Conservation (phyloP, 2,329 filamentous ascomycete species). For the Aureobasidium sp. region DNA sequence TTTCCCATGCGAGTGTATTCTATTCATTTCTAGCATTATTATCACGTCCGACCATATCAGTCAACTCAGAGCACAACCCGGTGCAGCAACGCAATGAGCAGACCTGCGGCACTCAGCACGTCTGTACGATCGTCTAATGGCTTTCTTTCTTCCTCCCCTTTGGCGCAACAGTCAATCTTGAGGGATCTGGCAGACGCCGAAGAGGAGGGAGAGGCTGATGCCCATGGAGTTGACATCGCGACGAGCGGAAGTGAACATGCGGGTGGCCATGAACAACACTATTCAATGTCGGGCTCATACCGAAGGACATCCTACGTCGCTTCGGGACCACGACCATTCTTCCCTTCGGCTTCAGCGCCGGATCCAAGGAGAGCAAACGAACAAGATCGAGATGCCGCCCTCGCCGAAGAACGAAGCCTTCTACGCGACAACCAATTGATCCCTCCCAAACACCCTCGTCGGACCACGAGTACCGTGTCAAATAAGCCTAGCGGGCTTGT, state of each 20-base stretch:
- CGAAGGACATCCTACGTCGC: conserved; percentile 69
- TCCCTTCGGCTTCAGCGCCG: conserved; percentile 53
- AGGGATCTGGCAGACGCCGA: conserved; percentile 22
- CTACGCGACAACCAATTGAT: conserved; percentile 53
- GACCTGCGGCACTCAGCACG: conserved; percentile 3
- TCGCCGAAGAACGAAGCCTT: conserved; percentile 50
- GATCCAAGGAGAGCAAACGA: conserved; percentile 40
- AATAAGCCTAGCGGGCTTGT: conserved; percentile 4
- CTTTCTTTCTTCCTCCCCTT: conserved; percentile 15
- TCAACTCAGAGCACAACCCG: not conserved
- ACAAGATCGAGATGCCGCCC: conserved; percentile 44
- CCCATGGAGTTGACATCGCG: not conserved
- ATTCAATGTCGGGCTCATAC: conserved; percentile 57
- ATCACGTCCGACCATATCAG: not conserved
- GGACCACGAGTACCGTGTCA: conserved; percentile 17
- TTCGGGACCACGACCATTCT: conserved; percentile 59
- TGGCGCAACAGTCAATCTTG: conserved; percentile 25
- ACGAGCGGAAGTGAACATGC: conserved; percentile 1
- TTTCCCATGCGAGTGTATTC: not conserved
- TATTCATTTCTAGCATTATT: not conserved
- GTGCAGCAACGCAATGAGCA: conserved; percentile 1
- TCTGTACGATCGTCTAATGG: conserved; percentile 5
- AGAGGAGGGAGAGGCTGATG: conserved; percentile 15
- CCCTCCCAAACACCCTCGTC: conserved; percentile 41
- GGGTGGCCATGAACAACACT: conserved; percentile 14